Conservation (phyloP, 345 rosid genomes). For the Arabis hirsuta region DNA sequence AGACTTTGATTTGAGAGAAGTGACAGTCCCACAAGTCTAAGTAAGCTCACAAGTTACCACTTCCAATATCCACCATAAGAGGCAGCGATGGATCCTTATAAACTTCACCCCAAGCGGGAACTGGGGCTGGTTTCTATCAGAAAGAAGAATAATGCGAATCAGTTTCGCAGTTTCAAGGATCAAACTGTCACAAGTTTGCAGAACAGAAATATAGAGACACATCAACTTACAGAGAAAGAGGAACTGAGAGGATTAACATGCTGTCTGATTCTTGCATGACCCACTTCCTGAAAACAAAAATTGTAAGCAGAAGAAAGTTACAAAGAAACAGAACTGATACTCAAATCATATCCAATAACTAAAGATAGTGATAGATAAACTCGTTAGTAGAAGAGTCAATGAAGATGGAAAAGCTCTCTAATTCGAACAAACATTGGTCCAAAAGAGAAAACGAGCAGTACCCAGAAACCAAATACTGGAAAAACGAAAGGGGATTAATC, state of each 20-base stretch:
- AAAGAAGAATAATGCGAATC: background rate
- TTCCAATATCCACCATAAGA: slow-evolving; percentile 94
- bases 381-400: background rate
- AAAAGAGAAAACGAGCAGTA: background rate
- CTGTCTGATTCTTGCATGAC: slow-evolving; percentile 83
- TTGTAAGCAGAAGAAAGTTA: background rate
- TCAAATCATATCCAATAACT: background rate
- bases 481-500: too few species aligned
- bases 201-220: background rate
- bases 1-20: background rate
- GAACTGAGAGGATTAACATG: slow-evolving; percentile 94
- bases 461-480: background rate
- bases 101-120: slow-evolving; percentile 76
- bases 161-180: background rate
- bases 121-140: slow-evolving; percentile 60
- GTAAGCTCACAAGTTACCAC: slow-evolving; percentile 66
- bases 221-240: slow-evolving; percentile 68
- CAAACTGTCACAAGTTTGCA: slow-evolving; percentile 11
- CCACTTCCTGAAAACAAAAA: slow-evolving; percentile 61
- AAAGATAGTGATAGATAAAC: slow-evolving; percentile 4
- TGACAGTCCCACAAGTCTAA: slow-evolving; percentile 8
- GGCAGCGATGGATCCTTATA: slow-evolving; percentile 81
- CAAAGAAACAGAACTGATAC: background rate
- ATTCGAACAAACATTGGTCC: too few species aligned
- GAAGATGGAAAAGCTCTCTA: background rate